A percentile compares a stretch with the other conserved stretches of the same genome.
Conservation (phyloP, 371 early-diverging fungal species). For the Mortierella sp. region DNA sequence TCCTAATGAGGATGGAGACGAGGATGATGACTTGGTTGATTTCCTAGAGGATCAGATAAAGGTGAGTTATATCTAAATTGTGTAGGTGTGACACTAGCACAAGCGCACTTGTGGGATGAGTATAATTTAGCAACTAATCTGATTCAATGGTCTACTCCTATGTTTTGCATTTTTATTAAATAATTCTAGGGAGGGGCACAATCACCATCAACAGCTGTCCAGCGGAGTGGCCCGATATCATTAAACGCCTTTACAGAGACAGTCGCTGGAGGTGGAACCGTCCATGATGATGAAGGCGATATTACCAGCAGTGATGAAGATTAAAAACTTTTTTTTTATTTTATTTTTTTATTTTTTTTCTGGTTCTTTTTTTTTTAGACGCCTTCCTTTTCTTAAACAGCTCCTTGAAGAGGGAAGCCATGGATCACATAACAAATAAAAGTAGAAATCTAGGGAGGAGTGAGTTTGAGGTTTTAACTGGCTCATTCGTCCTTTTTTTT, state of each 20-base stretch:
- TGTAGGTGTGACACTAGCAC: no score
- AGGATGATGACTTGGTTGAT: slow-evolving; percentile 48
- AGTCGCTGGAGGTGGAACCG: slow-evolving; percentile 36
- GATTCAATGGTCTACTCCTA: neutral
- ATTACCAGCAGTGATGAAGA: slow-evolving; percentile 57
- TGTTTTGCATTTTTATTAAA: neutral
- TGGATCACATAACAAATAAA: neutral
- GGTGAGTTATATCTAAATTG: slow-evolving; percentile 21
- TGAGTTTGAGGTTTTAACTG: neutral
- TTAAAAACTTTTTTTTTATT: neutral
- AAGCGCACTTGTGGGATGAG: neutral
- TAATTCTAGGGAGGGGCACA: neutral
- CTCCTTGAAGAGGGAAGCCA: neutral
- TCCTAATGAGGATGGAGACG: slow-evolving; percentile 23
- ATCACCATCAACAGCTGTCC: slow-evolving; percentile 9
- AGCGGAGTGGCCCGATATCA: slow-evolving; percentile 37
- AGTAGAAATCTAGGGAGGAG: neutral
- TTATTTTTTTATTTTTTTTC: slow-evolving; percentile 4
- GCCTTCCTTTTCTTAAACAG: neutral
- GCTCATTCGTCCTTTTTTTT: neutral
- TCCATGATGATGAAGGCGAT: slow-evolving; percentile 42
- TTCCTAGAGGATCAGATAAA: slow-evolving; percentile 43
- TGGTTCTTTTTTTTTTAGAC: slow-evolving; percentile 1
- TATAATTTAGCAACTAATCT: neutral
- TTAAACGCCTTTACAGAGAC: slow-evolving; percentile 54